Percentiles rank a stretch among this genome's conserved stretches.
Evolutionary conservation across 306 rosid species (phyloP).

Genomic region (Vigna unguiculata): DNA sequence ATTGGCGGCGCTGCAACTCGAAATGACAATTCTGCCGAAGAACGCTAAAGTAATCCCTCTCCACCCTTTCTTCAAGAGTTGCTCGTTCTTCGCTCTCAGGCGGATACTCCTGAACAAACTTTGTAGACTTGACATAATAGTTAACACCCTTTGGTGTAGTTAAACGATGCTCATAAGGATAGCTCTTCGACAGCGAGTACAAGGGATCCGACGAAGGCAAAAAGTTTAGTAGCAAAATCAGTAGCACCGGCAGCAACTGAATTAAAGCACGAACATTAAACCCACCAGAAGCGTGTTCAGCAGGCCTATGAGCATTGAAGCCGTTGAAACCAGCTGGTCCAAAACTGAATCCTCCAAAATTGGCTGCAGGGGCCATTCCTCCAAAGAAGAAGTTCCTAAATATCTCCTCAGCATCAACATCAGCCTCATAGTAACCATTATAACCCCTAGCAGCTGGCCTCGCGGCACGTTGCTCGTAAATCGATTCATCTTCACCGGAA

Average conservation of each 20-base stretch:
- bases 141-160: slow-evolving; percentile 78
- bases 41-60: slow-evolving; percentile 75
- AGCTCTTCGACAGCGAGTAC: slow-evolving; percentile 60
- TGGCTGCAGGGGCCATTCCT: slow-evolving; percentile 81
- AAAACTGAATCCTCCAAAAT: slow-evolving; percentile 81
- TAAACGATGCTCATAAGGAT: slow-evolving; percentile 73
- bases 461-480: slow-evolving; percentile 67
- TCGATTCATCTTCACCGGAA: slow-evolving; percentile 73
- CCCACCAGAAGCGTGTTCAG: slow-evolving; percentile 72
- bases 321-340: slow-evolving; percentile 62
- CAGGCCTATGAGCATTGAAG: slow-evolving; percentile 50
- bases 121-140: slow-evolving; percentile 77
- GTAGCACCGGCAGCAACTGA: slow-evolving; percentile 79
- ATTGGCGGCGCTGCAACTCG: slow-evolving; percentile 88
- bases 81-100: slow-evolving; percentile 52
- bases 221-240: slow-evolving; percentile 71
- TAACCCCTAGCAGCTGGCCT: slow-evolving; percentile 58
- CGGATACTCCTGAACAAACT: slow-evolving; percentile 76
- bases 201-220: slow-evolving; percentile 87
- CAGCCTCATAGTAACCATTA: slow-evolving; percentile 77
- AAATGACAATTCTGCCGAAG: slow-evolving; percentile 82
- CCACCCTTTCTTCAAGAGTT: slow-evolving; percentile 62
- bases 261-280: slow-evolving; percentile 63
- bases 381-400: slow-evolving; percentile 94
- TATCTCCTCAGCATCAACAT: slow-evolving; percentile 86